phyloP scores from a whole-genome alignment of 2,329 filamentous ascomycete species.

The Fusarium annulatum region DNA sequence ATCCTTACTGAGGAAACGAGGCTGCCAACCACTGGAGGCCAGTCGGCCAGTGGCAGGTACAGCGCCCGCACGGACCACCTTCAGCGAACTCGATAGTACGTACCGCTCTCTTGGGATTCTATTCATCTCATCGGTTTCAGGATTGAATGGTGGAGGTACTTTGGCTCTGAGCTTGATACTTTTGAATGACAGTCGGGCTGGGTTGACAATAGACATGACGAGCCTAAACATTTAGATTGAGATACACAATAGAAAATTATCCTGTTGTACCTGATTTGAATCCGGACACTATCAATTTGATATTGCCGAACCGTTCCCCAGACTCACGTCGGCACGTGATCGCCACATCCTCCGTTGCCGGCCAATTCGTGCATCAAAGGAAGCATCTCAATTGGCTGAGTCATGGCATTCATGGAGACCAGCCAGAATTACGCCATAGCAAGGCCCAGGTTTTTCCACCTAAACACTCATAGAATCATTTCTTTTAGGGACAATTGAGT shows the following conservation, averaged over 20 bases:
- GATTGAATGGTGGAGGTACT: neutral
- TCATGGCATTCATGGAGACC: conserved; percentile 31
- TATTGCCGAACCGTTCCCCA: neutral
- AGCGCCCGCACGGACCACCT: conserved; percentile 33
- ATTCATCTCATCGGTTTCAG: neutral
- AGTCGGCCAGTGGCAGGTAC: conserved; percentile 1
- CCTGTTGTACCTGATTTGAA: neutral
- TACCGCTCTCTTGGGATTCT: conserved; percentile 1
- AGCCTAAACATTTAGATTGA: neutral
- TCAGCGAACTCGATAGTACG: conserved; percentile 7
- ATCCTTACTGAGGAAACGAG: conserved; percentile 42
- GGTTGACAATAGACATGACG: neutral
- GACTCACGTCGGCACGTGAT: conserved; percentile 28
- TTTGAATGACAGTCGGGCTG: rapidly evolving
- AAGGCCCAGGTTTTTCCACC: conserved; percentile 34
- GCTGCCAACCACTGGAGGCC: conserved; percentile 28
- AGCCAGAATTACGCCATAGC: conserved; percentile 46
- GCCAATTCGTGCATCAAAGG: conserved; percentile 19
- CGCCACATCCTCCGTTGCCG: conserved; percentile 33
- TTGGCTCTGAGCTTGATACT: neutral
- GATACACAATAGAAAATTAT: rapidly evolving
- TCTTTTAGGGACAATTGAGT: conserved; percentile 24
- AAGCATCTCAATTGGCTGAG: conserved; percentile 43
- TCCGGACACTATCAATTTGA: neutral
- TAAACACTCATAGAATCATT: conserved; percentile 36